These are phyloP conservation scores for Kockiozyma suomiensis DNA, from an alignment of 805 yeast species.

Conservation along the genomic window DNA sequence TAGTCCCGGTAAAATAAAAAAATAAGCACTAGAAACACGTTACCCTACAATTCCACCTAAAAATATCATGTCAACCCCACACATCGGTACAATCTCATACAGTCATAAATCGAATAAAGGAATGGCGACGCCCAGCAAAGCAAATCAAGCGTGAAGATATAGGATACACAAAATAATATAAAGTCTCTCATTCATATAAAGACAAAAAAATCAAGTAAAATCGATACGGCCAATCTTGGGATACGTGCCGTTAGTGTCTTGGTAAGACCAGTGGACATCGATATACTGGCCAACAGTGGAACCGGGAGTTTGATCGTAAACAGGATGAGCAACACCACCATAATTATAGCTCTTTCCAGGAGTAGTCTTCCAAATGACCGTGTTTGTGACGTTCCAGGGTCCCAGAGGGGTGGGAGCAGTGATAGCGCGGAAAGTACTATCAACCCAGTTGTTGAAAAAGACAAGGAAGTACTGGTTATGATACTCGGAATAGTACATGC, in stretches of 20 bases:
- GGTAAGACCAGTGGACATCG: constrained; percentile 25
- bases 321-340: constrained; percentile 28
- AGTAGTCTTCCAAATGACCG: constrained; percentile 6
- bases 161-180: too few relatives aligned
- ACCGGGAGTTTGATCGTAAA: constrained; percentile 8
- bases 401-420: constrained; percentile 30
- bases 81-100: too few relatives aligned
- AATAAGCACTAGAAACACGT: too few relatives aligned
- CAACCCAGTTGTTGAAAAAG: constrained; percentile 30
- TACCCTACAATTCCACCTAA: too few relatives aligned
- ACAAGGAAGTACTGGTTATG: constrained; percentile 27
- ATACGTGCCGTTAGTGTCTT: constrained; percentile 18
- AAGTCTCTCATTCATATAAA: too few relatives aligned
- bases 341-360: constrained; percentile 24
- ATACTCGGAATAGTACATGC: constrained; percentile 26
- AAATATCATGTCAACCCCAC: too few relatives aligned
- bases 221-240: constrained; percentile 8
- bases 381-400: constrained; percentile 24
- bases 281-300: constrained; percentile 18
- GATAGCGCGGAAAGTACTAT: constrained; percentile 19
- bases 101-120: too few relatives aligned
- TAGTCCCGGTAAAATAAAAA: too few relatives aligned
- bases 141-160: too few relatives aligned
- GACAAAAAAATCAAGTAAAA: background rate
- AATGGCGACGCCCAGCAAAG: too few relatives aligned